Base-by-base conservation (phyloP, 2,329 filamentous ascomycete genomes). In the Fusarium incarnatum region DNA sequence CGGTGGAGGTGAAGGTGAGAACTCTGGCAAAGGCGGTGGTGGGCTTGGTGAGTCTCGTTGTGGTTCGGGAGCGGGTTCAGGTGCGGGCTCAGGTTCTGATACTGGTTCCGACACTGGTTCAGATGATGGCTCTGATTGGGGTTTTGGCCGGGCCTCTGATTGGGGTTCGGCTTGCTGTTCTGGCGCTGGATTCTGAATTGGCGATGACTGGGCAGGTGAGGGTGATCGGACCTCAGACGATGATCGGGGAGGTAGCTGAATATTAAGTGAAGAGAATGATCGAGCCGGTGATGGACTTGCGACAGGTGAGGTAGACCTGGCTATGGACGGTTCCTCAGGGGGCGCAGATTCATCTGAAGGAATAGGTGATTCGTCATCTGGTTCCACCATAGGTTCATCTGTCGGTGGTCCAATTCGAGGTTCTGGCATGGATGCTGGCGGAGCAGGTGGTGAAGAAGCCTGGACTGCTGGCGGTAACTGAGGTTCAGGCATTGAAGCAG, bases 401-500 rank as follows among this genome's bases (percentile, higher is more conserved):
- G 22, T 20, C 5, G 44, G 23, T 5, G 48, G 66, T 2, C 7
- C 32, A 30, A 66, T 28, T 0, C 25, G 49, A 5, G 34, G 50
- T 5, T 60, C 54, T 1, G 70, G 67, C 67, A 72, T 73, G 3
- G 72, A 64, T 16, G 62, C 60, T 27, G 65, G 55, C 6, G 50
- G 60, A 6, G 34, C 45, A 6, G 46, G 56, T 8, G 55, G 65
- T 2, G 61, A 69, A 41, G 53, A 59, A 22, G 46, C 44, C 10
- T 59, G 42, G 0, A 53, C 48, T n/a, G 49, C 28, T 18, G 49
- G 30, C 2, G 64, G 64, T 4, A 71, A 28, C 3, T 72, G 53
- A 15, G 58, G 53, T 6, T 73, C 64, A 4, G 70, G 70, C 56
- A 68, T 58, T 5, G 70, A 71, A 56, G 70, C 70, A n/a, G 70